phyloP scores from a whole-genome alignment of 139 green algal species.

The Picochlorum sp. region DNA sequence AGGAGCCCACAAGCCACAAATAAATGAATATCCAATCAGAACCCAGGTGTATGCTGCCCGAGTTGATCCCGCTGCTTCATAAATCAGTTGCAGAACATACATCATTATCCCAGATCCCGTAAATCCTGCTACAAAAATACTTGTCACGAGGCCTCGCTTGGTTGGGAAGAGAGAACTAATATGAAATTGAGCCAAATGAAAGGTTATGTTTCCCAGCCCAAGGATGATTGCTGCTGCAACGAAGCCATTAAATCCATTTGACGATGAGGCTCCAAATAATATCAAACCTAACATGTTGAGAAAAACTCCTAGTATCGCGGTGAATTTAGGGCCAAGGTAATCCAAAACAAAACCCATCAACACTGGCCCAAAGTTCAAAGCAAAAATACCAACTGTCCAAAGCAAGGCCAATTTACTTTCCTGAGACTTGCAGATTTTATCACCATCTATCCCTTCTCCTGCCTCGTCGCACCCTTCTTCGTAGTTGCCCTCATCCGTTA shows the following conservation, averaged over 20 bases:
- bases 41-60: slow-evolving; percentile 31
- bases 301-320: slow-evolving; percentile 33
- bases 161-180: slow-evolving; percentile 40
- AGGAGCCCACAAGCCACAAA: slow-evolving; percentile 37
- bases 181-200: slow-evolving; percentile 51
- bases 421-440: slow-evolving; percentile 29
- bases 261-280: slow-evolving; percentile 35
- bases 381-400: slow-evolving; percentile 53
- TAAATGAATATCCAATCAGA: slow-evolving; percentile 33
- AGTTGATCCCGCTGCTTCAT: slow-evolving; percentile 18
- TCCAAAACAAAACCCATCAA: slow-evolving; percentile 47
- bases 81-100: slow-evolving; percentile 45
- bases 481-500: slow-evolving; percentile 35
- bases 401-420: slow-evolving; percentile 43
- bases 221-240: slow-evolving; percentile 40
- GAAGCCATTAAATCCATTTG: slow-evolving; percentile 21
- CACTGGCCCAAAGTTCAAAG: slow-evolving; percentile 51
- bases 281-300: slow-evolving; percentile 47
- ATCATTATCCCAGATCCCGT: slow-evolving; percentile 52
- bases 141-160: slow-evolving; percentile 36
- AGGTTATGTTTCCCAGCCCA: slow-evolving; percentile 50
- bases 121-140: slow-evolving; percentile 47
- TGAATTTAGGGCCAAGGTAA: slow-evolving; percentile 45
- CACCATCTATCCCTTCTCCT: not conserved
- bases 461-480: slow-evolving; percentile 9